Evolutionary conservation across 495 filamentous ascomycete species (phyloP).

Genomic region (Xylaria cubensis): DNA sequence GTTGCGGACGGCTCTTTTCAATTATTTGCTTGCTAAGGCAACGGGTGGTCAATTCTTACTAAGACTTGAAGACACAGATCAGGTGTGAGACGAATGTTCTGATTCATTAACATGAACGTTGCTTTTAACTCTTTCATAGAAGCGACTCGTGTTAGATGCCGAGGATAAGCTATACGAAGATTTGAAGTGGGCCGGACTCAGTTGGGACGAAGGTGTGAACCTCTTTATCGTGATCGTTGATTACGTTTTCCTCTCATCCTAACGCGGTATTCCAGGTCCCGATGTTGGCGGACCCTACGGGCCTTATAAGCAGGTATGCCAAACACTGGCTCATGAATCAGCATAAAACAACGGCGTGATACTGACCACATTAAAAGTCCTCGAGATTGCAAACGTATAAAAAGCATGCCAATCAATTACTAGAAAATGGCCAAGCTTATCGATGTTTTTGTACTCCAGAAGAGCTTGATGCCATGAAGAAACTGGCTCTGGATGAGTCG

Average conservation of each 20-base stretch:
- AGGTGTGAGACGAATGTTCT: slow-evolving; percentile 58
- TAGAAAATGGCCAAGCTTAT: slow-evolving; percentile 78
- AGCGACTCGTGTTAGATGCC: slow-evolving; percentile 68
- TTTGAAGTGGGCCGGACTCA: slow-evolving; percentile 84
- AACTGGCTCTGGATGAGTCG: slow-evolving; percentile 63
- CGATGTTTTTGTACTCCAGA: slow-evolving; percentile 89
- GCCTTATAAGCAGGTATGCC: slow-evolving; percentile 81
- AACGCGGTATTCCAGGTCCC: slow-evolving; percentile 63
- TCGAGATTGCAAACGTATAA: slow-evolving; percentile 78
- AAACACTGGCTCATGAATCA: not conserved
- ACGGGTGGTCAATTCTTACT: slow-evolving; percentile 94
- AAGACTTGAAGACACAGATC: slow-evolving; percentile 94
- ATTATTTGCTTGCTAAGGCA: slow-evolving; percentile 83
- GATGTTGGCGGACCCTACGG: slow-evolving; percentile 78
- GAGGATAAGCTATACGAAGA: slow-evolving; percentile 78
- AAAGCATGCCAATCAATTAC: slow-evolving; percentile 71
- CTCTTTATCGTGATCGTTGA: not conserved
- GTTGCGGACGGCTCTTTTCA: slow-evolving; percentile 88
- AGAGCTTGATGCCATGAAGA: slow-evolving; percentile 68
- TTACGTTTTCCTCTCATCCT: slow-evolving; percentile 25
- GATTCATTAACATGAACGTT: not conserved
- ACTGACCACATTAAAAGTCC: slow-evolving; percentile 62
- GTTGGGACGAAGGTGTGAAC: slow-evolving; percentile 87
- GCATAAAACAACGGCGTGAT: not conserved
- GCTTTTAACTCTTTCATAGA: slow-evolving; percentile 35